Conservation (phyloP, 805 yeast genomes). For the Lipomyces kockii region DNA sequence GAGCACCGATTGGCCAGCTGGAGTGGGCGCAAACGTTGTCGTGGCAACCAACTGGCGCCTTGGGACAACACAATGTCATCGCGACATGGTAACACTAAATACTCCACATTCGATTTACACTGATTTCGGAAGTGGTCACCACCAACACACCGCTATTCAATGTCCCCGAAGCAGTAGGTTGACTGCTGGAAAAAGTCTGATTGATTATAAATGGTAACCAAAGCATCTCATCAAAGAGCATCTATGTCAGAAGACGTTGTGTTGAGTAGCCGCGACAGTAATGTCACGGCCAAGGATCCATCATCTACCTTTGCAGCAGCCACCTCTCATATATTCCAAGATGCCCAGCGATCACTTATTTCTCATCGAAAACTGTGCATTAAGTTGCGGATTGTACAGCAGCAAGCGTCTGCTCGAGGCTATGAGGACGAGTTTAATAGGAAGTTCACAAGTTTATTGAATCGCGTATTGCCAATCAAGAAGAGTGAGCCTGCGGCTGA, state of each 20-base stretch:
- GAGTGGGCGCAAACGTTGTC: neutral
- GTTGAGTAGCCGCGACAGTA: neutral
- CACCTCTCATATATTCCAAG: constrained; percentile 70
- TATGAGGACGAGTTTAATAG: constrained; percentile 63
- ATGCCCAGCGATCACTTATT: constrained; percentile 72
- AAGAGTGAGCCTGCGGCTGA: constrained; percentile 75
- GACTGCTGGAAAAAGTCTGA: neutral
- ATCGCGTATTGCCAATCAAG: constrained; percentile 68
- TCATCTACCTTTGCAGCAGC: neutral
- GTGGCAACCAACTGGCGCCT: neutral
- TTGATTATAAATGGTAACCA: neutral
- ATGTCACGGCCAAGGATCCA: neutral
- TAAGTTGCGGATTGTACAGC: constrained; percentile 62
- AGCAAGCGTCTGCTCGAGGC: constrained; percentile 57
- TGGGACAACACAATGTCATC: neutral
- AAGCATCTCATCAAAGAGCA: neutral
- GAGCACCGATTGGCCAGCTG: neutral
- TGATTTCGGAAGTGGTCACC: neutral
- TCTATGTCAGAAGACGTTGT: neutral
- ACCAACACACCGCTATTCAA: too few relatives aligned
- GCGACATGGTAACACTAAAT: neutral
- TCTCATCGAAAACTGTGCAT: constrained; percentile 78
- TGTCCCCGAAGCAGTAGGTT: neutral
- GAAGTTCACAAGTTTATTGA: constrained; percentile 63
- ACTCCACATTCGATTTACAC: neutral